Conservation (phyloP, 129 eudicot genomes). For the Mikania micrantha region DNA sequence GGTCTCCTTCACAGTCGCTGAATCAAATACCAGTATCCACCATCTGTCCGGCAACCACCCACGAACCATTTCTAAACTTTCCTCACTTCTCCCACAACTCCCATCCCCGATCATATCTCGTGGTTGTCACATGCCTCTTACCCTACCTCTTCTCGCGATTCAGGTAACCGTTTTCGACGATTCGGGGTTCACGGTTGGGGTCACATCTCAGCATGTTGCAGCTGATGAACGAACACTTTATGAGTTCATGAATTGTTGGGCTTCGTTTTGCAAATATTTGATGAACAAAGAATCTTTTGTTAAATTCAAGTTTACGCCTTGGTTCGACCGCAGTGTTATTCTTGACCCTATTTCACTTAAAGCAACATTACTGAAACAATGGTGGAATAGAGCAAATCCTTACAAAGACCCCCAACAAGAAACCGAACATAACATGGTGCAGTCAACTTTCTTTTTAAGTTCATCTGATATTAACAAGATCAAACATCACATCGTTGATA, state of each 20-base stretch:
- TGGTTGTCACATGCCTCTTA: background rate
- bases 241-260: slow-evolving; percentile 34
- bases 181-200: slow-evolving; percentile 24
- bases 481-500: slow-evolving; percentile 18
- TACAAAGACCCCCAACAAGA: background rate
- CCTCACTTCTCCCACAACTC: slow-evolving; percentile 30
- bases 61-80: background rate
- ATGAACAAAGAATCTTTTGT: background rate
- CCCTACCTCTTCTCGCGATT: slow-evolving; percentile 18
- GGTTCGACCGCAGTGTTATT: slow-evolving; percentile 25
- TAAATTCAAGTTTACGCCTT: background rate
- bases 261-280: slow-evolving; percentile 21
- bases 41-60: slow-evolving; percentile 23
- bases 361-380: slow-evolving; percentile 18
- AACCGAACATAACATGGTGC: slow-evolving; percentile 9
- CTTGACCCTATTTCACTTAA: slow-evolving; percentile 16
- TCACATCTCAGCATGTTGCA: slow-evolving; percentile 21
- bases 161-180: slow-evolving; percentile 30
- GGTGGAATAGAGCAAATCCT: slow-evolving; percentile 15
- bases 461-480: slow-evolving; percentile 22
- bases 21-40: slow-evolving; percentile 9
- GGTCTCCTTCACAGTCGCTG: slow-evolving; percentile 28
- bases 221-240: slow-evolving; percentile 33
- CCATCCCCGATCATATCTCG: slow-evolving; percentile 8
- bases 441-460: slow-evolving; percentile 34